phyloP scores from a whole-genome alignment of 176 grass and related monocot species.

The Carex kokanica region DNA sequence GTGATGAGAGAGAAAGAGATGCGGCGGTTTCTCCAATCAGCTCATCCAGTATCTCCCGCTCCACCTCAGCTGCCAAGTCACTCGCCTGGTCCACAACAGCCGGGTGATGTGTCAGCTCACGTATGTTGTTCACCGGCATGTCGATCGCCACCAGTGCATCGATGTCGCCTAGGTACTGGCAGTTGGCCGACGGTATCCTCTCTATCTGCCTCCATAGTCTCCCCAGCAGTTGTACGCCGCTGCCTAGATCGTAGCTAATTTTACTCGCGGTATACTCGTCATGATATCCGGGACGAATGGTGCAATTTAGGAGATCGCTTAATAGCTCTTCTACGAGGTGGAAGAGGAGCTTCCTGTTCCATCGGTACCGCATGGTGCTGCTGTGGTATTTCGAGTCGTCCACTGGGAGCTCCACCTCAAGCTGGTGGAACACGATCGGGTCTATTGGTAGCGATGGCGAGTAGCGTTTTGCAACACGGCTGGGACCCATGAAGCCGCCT shows the following conservation, averaged over 20 bases:
- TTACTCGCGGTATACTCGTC: not conserved
- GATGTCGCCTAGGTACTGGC: slow-evolving; percentile 62
- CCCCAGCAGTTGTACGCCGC: slow-evolving; percentile 19
- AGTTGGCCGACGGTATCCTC: slow-evolving; percentile 52
- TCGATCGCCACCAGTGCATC: slow-evolving; percentile 55
- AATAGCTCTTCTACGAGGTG: slow-evolving; percentile 60
- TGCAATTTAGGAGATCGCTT: slow-evolving; percentile 12
- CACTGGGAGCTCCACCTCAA: slow-evolving; percentile 57
- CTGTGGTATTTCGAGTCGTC: not conserved
- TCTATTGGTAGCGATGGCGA: slow-evolving; percentile 36
- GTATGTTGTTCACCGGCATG: slow-evolving; percentile 16
- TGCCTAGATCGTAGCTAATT: not conserved
- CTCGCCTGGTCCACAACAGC: slow-evolving; percentile 38
- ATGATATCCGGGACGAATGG: not conserved
- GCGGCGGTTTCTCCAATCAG: slow-evolving; percentile 49
- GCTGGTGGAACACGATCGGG: slow-evolving; percentile 74
- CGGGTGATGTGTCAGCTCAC: slow-evolving; percentile 32
- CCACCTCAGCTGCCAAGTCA: slow-evolving; percentile 56
- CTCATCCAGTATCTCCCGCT: slow-evolving; percentile 41
- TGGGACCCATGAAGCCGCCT: slow-evolving; percentile 36
- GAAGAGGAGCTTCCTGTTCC: slow-evolving; percentile 93
- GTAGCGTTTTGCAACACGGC: not conserved
- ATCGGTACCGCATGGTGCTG: slow-evolving; percentile 44
- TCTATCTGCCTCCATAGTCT: slow-evolving; percentile 35
- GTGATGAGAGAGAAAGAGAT: slow-evolving; percentile 5